Evolutionary conservation across 2,329 filamentous ascomycete genomes (phyloP), one percentile per base, ranked within the genome.

Genomic region (Trichoderma sp.): DNA sequence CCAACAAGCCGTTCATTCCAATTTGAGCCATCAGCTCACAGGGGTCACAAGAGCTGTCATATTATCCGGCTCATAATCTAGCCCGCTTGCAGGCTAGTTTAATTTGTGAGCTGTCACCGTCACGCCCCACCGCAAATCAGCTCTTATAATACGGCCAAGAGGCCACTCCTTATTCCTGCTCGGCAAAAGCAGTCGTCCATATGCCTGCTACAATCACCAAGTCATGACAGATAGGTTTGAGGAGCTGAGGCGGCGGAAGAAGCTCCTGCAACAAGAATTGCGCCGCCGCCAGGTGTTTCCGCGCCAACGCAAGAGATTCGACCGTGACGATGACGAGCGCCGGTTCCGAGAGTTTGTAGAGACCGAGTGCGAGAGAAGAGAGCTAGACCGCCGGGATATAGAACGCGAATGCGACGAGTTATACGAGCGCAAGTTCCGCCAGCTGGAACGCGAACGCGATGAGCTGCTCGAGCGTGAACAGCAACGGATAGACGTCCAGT

Each of bases 61-160:
- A 71, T 71, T 71, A 71, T 62, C 67, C 24, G 18, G 67, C 45
- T 33, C 45, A 9, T 31, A 24, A 27, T 6, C 66, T 59, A 56
- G n/a, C 66, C 50, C 66, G 12, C 38, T 69, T 69, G 31, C 31
- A 33, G 50, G 21, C 35, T 62, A 71, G 67, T 35, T 59, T 60
- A 71, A 62, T 41, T 71, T 29, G 67, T 60, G 53, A 62, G 67
- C 67, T 71, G 67, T 62, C 67, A 71, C 67, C 67, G 67, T 21
- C 60, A 16, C 11, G 67, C 33, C 53, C 67, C 67, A 71, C 67
- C 41, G 21, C 66, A 59, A 60, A 38, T 41, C 67, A 45, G 50
- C 45, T 59, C 18, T 38, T 71, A 71, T 71, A 71, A 71, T 41
- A 71, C 53, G 53, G n/a, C 59, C 59, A 27, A 18, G 24, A 8